Evolutionary conservation across 225 moss, liverwort and hornwort genomes (phyloP), one percentile per base, ranked within the genome.

Genomic region (Anthoceros angustus): DNA sequence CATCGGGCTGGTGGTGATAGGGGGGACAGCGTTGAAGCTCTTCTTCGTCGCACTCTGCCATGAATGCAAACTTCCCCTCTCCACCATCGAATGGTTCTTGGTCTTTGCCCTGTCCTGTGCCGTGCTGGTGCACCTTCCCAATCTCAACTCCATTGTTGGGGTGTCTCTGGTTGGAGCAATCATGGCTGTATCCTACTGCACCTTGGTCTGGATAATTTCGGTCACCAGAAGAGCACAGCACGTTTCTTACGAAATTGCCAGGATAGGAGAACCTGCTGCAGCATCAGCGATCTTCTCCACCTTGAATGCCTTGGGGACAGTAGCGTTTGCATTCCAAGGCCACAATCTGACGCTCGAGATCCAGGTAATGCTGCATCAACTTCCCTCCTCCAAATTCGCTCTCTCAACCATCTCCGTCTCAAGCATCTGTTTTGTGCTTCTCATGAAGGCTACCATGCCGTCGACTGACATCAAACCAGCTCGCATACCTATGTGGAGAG

Each of bases 91-190:
- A 62, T 92, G 84, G 91, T 92, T 84, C 76, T 67, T 87, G 10
- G 77, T 86, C 26, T 84, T 91, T 77, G 80, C 91, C 12, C 61
- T 77, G 0, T 77, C 86, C 41, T 88, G 88, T 66, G 82, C 84
- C 62, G 64, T 83, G 45, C 69, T 86, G 6, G 86, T 77, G 11
- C 86, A 92, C 63, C 68, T 86, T 67, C 83, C 91, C 2, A 86
- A 84, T 70, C 87, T 88, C 70, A 81, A 88, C 75, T 88, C 87
- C 50, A 82, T 92, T 21, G 84, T 87, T 20, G 86, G 86, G 39
- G 88, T 88, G 55, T 88, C 88, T n/a, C 84, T 88, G 6, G 62
- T 86, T 23, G 91, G 86, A 43, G 88, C 91, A 24, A 41, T 75
- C 66, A 88, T 86, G 91, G 91, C 86, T 5, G 79, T 84, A 61